Evolutionary conservation across 148 eudicot species (phyloP), one percentile per base, ranked within the genome.

Genomic region (Heliosperma pusillum): DNA sequence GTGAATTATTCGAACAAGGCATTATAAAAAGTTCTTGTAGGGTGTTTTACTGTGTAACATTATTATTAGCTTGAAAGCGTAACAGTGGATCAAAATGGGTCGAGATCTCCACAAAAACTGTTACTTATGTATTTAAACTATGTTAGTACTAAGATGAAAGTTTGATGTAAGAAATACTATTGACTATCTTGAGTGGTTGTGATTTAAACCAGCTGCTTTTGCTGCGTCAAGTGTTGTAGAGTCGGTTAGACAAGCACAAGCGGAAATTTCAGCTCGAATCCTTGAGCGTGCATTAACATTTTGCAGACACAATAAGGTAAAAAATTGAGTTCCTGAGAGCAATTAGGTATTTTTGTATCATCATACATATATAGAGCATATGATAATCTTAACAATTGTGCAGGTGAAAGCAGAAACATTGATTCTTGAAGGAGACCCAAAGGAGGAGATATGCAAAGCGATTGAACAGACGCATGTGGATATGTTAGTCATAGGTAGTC

Each of bases 401-500:
- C 61, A 80, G 86, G 74, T 83, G 15, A 61, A 75, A 70, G 80
- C 79, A 26, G 83, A 83, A 74, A 77, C 83, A 22, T 50, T 83
- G 53, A 74, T 83, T 47, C 64, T 80, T 7, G 81, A 83, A 77
- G 86, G 86, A 36, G 90, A 86, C n/a, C 82, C 89, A 0, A 90
- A 88, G 85, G 96, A 88, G 27, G 85, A 81, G 78, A 86, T 90
- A 12, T 86, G 90, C 79, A 78, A 90, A 68, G 87, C 88, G 20
- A 77, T 80, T 6, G 89, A 89, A 72, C 76, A 91, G 50, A 77
- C 82, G 79, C 85, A 86, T 55, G 86, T 86, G 29, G 93, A 91
- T 86, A 83, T 91, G 69, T 73, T 91, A 7, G 91, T 91, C 61
- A 50, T 91, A 45, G 97, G 93, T 30, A 91, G 91, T 73, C 93